A percentile compares a stretch with the other conserved stretches of the same genome.
These are phyloP conservation scores for Penicillium verhagenii DNA, from an alignment of 495 filamentous ascomycete genomes.

Conservation along the genomic window DNA sequence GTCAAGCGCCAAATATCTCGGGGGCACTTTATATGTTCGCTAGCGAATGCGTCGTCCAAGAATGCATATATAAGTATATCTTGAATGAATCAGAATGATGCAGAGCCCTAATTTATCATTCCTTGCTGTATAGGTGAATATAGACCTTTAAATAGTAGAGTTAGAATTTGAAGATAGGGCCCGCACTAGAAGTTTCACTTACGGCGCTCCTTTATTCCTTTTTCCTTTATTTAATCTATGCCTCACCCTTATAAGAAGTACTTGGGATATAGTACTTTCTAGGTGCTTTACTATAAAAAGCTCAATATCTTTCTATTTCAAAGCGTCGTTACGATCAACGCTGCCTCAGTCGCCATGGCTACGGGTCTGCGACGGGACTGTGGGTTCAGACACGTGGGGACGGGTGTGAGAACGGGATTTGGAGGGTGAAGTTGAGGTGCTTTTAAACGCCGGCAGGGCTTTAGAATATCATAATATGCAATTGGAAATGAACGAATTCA, in stretches of 20 bases:
- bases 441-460: background rate
- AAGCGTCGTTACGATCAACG: slow-evolving; percentile 49
- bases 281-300: slow-evolving; percentile 23
- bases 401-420: background rate
- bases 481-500: background rate
- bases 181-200: too few relatives aligned
- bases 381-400: slow-evolving; percentile 18
- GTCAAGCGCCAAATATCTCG: slow-evolving; percentile 19
- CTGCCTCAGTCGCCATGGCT: slow-evolving; percentile 70
- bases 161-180: too few relatives aligned
- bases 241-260: slow-evolving; percentile 22
- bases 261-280: slow-evolving; percentile 9
- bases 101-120: background rate
- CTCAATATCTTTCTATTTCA: slow-evolving; percentile 26
- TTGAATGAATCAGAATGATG: slow-evolving; percentile 23
- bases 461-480: background rate
- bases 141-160: too few relatives aligned
- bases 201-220: slow-evolving; percentile 20
- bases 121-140: background rate
- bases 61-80: slow-evolving; percentile 20
- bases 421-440: background rate
- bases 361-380: slow-evolving; percentile 17
- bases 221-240: slow-evolving; percentile 22
- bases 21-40: slow-evolving; percentile 14
- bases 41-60: slow-evolving; percentile 17